Conservation (phyloP, 768 basidiomycete genomes). For the Trametes maxima region DNA sequence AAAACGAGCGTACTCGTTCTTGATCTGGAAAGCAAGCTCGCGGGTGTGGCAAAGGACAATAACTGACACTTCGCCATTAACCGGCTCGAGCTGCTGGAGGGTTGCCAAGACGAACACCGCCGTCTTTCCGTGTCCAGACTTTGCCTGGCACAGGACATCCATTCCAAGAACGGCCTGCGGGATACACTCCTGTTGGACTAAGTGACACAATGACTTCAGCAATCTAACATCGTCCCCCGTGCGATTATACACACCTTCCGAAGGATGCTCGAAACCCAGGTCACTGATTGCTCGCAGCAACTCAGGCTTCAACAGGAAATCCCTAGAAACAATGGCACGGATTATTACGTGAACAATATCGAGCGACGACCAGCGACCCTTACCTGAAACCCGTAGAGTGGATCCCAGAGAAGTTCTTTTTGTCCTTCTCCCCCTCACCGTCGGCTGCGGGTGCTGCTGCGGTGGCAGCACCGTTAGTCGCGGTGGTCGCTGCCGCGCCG, state of each 20-base stretch:
- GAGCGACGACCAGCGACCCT: conserved; percentile 27
- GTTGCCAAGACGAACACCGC: conserved; percentile 99
- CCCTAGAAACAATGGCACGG: conserved; percentile 50
- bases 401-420: conserved; percentile 99
- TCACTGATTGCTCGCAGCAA: conserved; percentile 97
- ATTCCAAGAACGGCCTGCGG: conserved; percentile 99
- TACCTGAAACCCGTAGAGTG: conserved; percentile 99
- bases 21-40: conserved; percentile 99
- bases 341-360: conserved; percentile 21
- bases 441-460: conserved; percentile 55
- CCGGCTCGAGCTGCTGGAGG: conserved; percentile 96
- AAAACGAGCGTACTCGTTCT: conserved; percentile 99
- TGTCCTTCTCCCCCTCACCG: conserved; percentile 67
- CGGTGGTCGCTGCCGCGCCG: conserved; percentile 48
- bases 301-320: conserved; percentile 98
- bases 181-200: conserved; percentile 99
- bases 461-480: conserved; percentile 50
- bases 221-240: neutral
- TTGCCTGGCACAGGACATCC: conserved; percentile 99
- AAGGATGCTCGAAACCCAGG: conserved; percentile 99
- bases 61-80: conserved; percentile 97
- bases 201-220: neutral
- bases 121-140: conserved; percentile 98
- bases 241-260: conserved; percentile 71
- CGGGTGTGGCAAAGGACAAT: conserved; percentile 99